Conservation (phyloP, 164 flowering plant genomes). For the Piper longum region DNA sequence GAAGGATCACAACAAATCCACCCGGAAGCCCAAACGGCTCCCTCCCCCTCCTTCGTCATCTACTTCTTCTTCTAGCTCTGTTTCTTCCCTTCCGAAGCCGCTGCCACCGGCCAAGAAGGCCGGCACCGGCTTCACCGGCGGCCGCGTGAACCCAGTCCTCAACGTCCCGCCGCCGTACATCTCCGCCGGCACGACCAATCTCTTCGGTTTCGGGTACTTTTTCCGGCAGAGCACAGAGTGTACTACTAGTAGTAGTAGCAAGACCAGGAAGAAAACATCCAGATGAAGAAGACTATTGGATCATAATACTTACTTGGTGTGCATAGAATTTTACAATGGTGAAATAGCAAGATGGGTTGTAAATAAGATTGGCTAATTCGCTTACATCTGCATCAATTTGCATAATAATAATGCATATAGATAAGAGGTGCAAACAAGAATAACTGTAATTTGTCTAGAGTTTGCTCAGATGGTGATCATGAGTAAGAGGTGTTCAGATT, state of each 20-base stretch:
- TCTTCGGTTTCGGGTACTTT: slow-evolving; percentile 57
- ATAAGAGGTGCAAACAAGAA: neutral
- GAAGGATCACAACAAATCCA: slow-evolving; percentile 25
- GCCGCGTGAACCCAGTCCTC: slow-evolving; percentile 48
- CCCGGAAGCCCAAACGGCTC: slow-evolving; percentile 6
- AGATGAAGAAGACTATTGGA: neutral
- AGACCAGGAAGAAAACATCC: slow-evolving; percentile 17
- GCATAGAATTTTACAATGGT: neutral
- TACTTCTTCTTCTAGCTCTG: neutral
- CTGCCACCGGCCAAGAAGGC: slow-evolving; percentile 24
- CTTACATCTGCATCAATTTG: neutral
- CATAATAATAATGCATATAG: neutral
- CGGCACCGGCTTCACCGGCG: slow-evolving; percentile 29
- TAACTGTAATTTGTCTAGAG: neutral
- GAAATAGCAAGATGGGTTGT: too few relatives aligned
- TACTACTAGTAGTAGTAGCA: slow-evolving; percentile 14
- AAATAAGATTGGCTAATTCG: too few relatives aligned
- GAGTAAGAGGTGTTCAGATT: neutral
- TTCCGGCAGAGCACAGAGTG: slow-evolving; percentile 46
- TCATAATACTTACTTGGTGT: neutral
- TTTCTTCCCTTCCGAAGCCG: slow-evolving; percentile 11
- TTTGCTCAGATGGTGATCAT: neutral
- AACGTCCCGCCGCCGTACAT: slow-evolving; percentile 60
- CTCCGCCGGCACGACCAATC: slow-evolving; percentile 32
- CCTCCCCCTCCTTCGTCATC: neutral